Evolutionary conservation across 805 yeast species (phyloP).

Genomic region (Yarrowia deformans): DNA sequence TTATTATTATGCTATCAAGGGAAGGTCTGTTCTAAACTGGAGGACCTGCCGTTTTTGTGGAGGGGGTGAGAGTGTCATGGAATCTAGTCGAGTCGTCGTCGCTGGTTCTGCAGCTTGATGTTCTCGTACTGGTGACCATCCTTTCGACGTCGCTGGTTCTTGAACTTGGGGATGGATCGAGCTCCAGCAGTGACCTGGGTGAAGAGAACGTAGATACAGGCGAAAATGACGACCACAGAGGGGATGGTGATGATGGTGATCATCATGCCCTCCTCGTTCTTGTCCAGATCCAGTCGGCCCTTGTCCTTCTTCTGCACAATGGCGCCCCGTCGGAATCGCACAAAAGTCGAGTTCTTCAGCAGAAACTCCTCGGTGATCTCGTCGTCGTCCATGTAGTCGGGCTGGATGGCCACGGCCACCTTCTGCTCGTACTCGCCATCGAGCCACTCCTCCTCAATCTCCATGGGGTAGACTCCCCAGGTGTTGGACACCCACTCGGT

Average conservation of each 20-base stretch:
- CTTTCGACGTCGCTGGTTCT: slow-evolving; percentile 15
- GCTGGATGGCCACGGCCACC: slow-evolving; percentile 75
- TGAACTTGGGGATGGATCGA: slow-evolving; percentile 37
- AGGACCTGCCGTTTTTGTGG: slow-evolving; percentile 2
- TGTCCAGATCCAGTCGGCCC: slow-evolving; percentile 49
- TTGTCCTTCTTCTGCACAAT: slow-evolving; percentile 53
- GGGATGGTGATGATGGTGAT: slow-evolving; percentile 43
- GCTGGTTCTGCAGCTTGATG: slow-evolving; percentile 27
- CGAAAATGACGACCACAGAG: slow-evolving; percentile 41
- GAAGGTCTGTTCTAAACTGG: slow-evolving; percentile 12
- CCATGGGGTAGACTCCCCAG: slow-evolving; percentile 70
- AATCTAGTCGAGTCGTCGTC: slow-evolving; percentile 28
- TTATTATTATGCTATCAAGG: slow-evolving; percentile 31
- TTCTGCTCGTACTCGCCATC: slow-evolving; percentile 60
- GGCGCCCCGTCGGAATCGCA: slow-evolving; percentile 49
- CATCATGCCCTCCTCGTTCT: slow-evolving; percentile 52
- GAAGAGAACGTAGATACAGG: slow-evolving; percentile 42
- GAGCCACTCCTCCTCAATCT: slow-evolving; percentile 70
- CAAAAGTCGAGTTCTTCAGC: slow-evolving; percentile 61
- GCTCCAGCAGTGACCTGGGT: slow-evolving; percentile 28
- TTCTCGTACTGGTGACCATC: slow-evolving; percentile 17
- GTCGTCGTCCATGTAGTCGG: slow-evolving; percentile 68
- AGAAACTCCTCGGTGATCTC: slow-evolving; percentile 59
- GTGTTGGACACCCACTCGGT: slow-evolving; percentile 74
- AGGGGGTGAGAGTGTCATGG: neutral